Base-by-base conservation (phyloP, 495 filamentous ascomycete species). In the Penicillium paradoxum region DNA sequence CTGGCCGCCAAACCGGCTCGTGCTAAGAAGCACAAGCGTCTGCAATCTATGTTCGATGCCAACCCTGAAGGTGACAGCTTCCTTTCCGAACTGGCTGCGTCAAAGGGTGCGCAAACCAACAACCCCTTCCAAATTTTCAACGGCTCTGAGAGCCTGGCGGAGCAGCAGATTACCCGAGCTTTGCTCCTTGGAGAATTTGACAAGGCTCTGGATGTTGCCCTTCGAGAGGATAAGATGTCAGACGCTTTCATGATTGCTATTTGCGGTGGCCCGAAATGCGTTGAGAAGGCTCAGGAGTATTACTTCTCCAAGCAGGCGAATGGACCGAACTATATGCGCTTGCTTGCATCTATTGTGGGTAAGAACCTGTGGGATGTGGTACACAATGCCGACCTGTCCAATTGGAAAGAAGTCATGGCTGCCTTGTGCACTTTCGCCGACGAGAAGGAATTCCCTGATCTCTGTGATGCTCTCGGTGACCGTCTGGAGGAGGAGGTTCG, bases 351-450 rank as follows among this genome's bases (percentile, higher is more conserved):
- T 22, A 86, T 97, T 38, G 89, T 93, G 46, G 89, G 88, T 44
- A 97, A 97, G 75, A 97, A 99, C 65, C 76, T 99, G 7, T 97
- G 95, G 93, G 93, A 99, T 74, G 80, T 97, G 40, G 93, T 97
- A 8, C 86, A 97, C 70, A 97, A 99, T 62, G 95, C 93, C 1
- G 88, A 96, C 61, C 69, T 97, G 39, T 76, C 79, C 36, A 88
- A 92, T 70, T 99, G 93, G 93, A 97, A 92, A 72, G 93, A 97
- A 68, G 83, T 93, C 10, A 91, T 97, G 89, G 91, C 87, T 24
- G 87, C 90, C 2, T 78, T 99, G 25, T 97, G 93, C 79, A 97
- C 91, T 11, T 97, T 91, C 68, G 92, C 91, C 10, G 84, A 93
- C 45, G 83, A 88, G 36, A 79, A 84, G 48, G 93, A 97, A 59